A percentile compares a stretch with the other conserved stretches of the same genome.
Conservation (phyloP, 2,329 filamentous ascomycete genomes). For the Penicillium janthinellum region DNA sequence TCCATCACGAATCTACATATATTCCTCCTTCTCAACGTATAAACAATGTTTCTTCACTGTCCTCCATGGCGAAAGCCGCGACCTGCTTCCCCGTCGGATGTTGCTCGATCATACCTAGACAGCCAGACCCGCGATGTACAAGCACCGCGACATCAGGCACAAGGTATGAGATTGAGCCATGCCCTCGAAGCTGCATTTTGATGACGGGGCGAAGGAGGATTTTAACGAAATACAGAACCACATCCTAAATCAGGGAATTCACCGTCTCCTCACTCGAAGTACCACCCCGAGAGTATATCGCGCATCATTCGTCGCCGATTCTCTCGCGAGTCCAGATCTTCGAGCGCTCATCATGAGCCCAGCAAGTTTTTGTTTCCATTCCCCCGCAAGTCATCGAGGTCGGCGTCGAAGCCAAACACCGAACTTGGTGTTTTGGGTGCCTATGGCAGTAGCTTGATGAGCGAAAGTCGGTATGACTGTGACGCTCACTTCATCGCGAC, state of each 20-base stretch:
- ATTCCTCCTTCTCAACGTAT: background rate
- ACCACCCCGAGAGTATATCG: slow-evolving; percentile 28
- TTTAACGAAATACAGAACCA: slow-evolving; percentile 10
- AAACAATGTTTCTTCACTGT: slow-evolving; percentile 31
- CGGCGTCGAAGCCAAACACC: slow-evolving; percentile 5
- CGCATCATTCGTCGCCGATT: slow-evolving; percentile 36
- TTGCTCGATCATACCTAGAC: slow-evolving; percentile 16
- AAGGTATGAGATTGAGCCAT: background rate
- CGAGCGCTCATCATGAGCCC: slow-evolving; percentile 17
- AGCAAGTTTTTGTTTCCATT: slow-evolving; percentile 25
- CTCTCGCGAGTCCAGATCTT: slow-evolving; percentile 34
- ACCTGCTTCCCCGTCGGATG: slow-evolving; percentile 17
- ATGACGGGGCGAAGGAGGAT: background rate
- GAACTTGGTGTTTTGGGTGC: slow-evolving; percentile 19
- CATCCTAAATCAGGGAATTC: slow-evolving; percentile 12
- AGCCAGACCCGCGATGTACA: slow-evolving; percentile 1
- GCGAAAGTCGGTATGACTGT: slow-evolving; percentile 45
- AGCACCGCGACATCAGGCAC: slow-evolving; percentile 16
- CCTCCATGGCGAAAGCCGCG: slow-evolving; percentile 27
- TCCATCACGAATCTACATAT: background rate
- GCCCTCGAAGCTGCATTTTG: background rate
- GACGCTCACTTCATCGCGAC: slow-evolving; percentile 44
- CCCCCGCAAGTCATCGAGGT: slow-evolving; percentile 20
- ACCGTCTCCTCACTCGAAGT: slow-evolving; percentile 7
- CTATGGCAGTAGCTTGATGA: slow-evolving; percentile 40